Percentiles rank a stretch among this genome's conserved stretches.
phyloP scores from a whole-genome alignment of 306 rosid genomes.

The Citrullus mucosospermus region DNA sequence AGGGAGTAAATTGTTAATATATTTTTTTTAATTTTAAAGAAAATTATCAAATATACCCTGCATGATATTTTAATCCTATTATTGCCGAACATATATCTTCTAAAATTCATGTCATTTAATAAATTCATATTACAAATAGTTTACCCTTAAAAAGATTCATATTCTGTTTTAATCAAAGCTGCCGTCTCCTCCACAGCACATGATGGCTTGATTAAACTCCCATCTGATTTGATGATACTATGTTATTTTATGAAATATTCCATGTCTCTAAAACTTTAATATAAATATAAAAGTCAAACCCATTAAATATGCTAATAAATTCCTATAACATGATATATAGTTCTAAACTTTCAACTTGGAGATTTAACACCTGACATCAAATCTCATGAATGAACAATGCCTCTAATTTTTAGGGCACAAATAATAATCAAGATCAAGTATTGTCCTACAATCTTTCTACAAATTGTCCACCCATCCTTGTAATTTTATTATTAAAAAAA shows the following conservation, averaged over 20 bases:
- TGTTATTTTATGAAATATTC: not conserved
- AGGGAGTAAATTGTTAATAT: too few species aligned
- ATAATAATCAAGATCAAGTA: not conserved
- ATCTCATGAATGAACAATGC: not conserved
- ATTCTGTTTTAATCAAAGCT: not conserved
- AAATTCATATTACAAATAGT: not conserved
- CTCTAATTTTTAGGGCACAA: not conserved
- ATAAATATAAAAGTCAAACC: not conserved
- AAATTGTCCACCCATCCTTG: not conserved
- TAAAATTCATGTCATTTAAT: not conserved
- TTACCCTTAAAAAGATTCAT: not conserved
- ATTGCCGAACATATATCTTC: not conserved
- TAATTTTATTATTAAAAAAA: not conserved
- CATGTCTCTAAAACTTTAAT: not conserved
- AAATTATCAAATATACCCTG: not conserved
- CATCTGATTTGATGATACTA: not conserved
- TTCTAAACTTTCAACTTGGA: not conserved
- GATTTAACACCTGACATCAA: constrained; percentile 5
- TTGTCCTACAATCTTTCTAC: not conserved
- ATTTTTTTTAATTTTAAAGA: too few species aligned
- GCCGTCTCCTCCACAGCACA: not conserved
- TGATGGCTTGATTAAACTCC: not conserved
- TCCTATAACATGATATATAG: not conserved
- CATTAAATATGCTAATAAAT: not conserved
- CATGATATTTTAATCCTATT: not conserved